These are phyloP conservation scores for Candida frijolesensis DNA, from an alignment of 1,139 yeast genomes.

Conservation along the genomic window DNA sequence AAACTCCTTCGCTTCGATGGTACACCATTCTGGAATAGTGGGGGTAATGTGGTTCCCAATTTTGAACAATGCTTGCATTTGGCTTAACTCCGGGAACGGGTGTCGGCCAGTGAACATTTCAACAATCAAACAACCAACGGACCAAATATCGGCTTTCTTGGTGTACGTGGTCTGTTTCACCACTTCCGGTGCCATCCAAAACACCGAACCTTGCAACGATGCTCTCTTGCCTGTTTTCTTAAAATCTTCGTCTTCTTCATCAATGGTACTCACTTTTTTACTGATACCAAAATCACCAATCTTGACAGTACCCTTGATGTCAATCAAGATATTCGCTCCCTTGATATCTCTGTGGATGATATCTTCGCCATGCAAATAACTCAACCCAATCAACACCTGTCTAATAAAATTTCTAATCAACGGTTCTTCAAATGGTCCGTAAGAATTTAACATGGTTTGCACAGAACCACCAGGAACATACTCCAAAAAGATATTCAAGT, in stretches of 20 bases:
- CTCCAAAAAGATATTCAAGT: conserved; percentile 82
- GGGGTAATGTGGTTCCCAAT: conserved; percentile 85
- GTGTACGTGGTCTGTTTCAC: conserved; percentile 90
- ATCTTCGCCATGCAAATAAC: conserved; percentile 77
- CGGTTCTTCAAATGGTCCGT: conserved; percentile 93
- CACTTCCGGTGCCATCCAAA: conserved; percentile 99
- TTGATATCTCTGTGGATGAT: conserved; percentile 91
- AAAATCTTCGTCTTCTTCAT: conserved; percentile 25
- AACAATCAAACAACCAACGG: conserved; percentile 85
- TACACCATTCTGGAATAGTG: conserved; percentile 75
- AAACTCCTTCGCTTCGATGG: conserved; percentile 69
- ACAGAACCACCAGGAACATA: conserved; percentile 98
- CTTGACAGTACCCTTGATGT: conserved; percentile 87
- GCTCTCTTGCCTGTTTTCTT: conserved; percentile 60
- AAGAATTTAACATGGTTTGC: conserved; percentile 77
- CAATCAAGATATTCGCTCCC: conserved; percentile 90
- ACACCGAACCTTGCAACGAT: conserved; percentile 90
- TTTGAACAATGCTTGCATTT: conserved; percentile 94
- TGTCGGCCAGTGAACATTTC: conserved; percentile 96
- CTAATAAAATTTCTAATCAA: conserved; percentile 79
- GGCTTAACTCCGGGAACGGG: conserved; percentile 91
- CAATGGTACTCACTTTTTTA: conserved; percentile 55
- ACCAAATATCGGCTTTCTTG: conserved; percentile 92
- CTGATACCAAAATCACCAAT: conserved; percentile 95
- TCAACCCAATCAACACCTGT: conserved; percentile 80